Percentiles rank a stretch among this genome's conserved stretches.
These are phyloP conservation scores for Apiotrichum domesticum DNA, from an alignment of 1,284 basidiomycete genomes.

Conservation along the genomic window DNA sequence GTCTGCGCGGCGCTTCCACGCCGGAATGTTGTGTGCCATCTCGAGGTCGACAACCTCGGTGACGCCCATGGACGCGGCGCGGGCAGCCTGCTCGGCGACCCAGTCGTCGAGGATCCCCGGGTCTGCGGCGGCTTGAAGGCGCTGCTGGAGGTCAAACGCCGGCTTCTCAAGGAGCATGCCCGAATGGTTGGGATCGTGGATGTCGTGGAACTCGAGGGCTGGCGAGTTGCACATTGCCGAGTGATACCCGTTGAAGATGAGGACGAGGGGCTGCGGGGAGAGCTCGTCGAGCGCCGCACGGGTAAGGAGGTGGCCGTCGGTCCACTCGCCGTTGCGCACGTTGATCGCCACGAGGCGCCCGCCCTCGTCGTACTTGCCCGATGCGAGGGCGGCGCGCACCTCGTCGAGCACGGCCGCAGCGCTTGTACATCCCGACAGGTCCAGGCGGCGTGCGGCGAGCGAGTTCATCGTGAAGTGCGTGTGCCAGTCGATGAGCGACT, in stretches of 20 bases:
- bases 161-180: slow-evolving; percentile 26
- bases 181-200: slow-evolving; percentile 9
- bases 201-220: slow-evolving; percentile 19
- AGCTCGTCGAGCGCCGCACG: slow-evolving; percentile 23
- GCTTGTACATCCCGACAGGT: slow-evolving; percentile 20
- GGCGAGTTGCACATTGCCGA: slow-evolving; percentile 29
- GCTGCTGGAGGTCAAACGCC: slow-evolving; percentile 24
- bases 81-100: slow-evolving; percentile 22
- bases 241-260: slow-evolving; percentile 37
- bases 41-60: slow-evolving; percentile 43
- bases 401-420: slow-evolving; percentile 19
- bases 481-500: slow-evolving; percentile 32
- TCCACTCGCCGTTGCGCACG: slow-evolving; percentile 30
- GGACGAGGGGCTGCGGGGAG: slow-evolving; percentile 23
- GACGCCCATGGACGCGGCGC: slow-evolving; percentile 35
- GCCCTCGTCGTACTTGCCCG: slow-evolving; percentile 18
- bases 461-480: slow-evolving; percentile 29
- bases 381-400: slow-evolving; percentile 14
- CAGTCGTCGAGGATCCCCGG: slow-evolving; percentile 23
- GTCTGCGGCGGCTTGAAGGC: slow-evolving; percentile 21
- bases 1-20: slow-evolving; percentile 24
- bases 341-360: slow-evolving; percentile 20
- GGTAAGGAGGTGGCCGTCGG: slow-evolving; percentile 23
- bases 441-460: slow-evolving; percentile 20
- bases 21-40: slow-evolving; percentile 30